A percentile compares a stretch with the other conserved stretches of the same genome.
Evolutionary conservation across 352 stramenopile genomes (phyloP).

Genomic region (Pythium brassicae): DNA sequence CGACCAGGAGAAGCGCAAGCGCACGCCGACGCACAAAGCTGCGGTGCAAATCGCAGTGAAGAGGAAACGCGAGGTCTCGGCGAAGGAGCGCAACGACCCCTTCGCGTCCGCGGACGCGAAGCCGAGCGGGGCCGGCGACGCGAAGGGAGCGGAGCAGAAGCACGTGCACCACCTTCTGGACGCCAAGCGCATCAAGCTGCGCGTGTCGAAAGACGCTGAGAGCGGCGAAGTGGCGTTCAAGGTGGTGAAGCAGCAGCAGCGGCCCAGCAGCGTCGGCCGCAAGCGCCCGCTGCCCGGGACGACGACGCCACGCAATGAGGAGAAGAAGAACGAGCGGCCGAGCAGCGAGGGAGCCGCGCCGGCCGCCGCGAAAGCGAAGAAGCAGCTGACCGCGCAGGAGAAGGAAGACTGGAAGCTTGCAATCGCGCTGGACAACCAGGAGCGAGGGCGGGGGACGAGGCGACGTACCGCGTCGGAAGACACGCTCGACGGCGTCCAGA

Average conservation of each 20-base stretch:
- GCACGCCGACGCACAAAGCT: not conserved
- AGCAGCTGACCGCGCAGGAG: slow-evolving; percentile 4
- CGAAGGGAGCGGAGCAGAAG: not conserved
- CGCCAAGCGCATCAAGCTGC: not conserved
- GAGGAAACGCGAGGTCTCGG: slow-evolving; percentile 3
- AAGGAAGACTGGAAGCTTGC: not conserved
- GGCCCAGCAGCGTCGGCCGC: slow-evolving; percentile 5
- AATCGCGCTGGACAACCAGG: not conserved
- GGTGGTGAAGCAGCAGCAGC: not conserved
- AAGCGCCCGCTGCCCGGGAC: slow-evolving; percentile 12
- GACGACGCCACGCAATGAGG: not conserved
- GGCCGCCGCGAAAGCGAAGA: not conserved
- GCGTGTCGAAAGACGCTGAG: not conserved
- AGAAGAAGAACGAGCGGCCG: not conserved
- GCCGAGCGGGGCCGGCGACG: not conserved
- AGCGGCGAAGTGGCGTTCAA: not conserved
- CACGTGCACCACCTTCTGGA: not conserved
- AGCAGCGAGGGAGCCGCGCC: no score
- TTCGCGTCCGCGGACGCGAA: not conserved
- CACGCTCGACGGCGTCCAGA: not conserved
- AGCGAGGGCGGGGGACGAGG: not conserved
- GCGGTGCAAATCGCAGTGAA: not conserved
- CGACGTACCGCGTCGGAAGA: slow-evolving; percentile 3
- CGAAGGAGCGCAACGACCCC: slow-evolving; percentile 11
- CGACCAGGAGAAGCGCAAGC: slow-evolving; percentile 7